These are phyloP conservation scores for Gigaspora rosea DNA, from an alignment of 192 early-diverging fungal genomes.

Conservation along the genomic window DNA sequence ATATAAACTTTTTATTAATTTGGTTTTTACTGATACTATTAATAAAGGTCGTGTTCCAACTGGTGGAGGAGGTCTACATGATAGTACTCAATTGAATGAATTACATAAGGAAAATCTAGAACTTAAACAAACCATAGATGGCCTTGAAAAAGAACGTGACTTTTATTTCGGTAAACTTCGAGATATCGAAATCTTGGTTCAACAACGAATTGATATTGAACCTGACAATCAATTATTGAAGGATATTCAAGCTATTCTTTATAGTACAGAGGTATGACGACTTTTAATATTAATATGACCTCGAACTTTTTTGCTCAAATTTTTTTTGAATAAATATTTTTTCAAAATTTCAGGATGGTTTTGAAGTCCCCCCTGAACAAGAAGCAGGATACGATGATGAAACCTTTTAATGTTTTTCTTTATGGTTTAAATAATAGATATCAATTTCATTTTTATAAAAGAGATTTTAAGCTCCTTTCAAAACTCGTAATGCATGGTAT, in stretches of 20 bases:
- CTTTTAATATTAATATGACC: slow-evolving; percentile 4
- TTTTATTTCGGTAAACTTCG: slow-evolving; percentile 96
- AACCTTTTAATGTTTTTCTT: slow-evolving; percentile 52
- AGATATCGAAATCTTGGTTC: slow-evolving; percentile 92
- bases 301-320: not conserved
- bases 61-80: slow-evolving; percentile 32
- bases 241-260: slow-evolving; percentile 87
- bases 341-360: slow-evolving; percentile 69
- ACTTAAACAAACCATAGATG: slow-evolving; percentile 83
- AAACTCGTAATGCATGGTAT: too few species aligned
- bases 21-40: slow-evolving; percentile 16
- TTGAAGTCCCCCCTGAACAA: slow-evolving; percentile 70
- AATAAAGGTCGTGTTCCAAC: slow-evolving; percentile 21
- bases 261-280: slow-evolving; percentile 73
- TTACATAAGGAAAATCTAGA: slow-evolving; percentile 79
- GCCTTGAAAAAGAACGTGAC: slow-evolving; percentile 94
- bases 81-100: slow-evolving; percentile 65
- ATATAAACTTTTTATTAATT: not conserved
- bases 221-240: slow-evolving; percentile 63
- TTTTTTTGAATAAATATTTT: not conserved
- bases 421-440: not conserved
- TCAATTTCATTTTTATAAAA: not conserved
- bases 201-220: slow-evolving; percentile 67
- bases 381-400: slow-evolving; percentile 60
- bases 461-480: not conserved